Percentiles rank a stretch among this genome's conserved stretches.
These are phyloP conservation scores for Exophiala calicioides DNA, from an alignment of 2,329 filamentous ascomycete genomes.

Conservation along the genomic window DNA sequence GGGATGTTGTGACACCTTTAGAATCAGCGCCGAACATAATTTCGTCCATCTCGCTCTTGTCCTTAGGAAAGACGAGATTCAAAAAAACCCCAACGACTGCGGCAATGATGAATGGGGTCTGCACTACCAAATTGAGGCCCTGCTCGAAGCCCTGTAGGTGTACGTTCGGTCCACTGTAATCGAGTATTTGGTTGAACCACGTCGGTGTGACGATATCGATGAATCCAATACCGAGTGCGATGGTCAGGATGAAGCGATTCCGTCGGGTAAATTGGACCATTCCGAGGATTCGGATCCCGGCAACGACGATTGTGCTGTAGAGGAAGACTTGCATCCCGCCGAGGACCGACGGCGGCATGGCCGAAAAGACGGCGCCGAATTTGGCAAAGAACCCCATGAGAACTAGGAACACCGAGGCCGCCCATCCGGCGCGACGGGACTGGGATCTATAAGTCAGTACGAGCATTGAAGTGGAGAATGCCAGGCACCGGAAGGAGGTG, in stretches of 20 bases:
- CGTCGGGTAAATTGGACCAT: constrained; percentile 73
- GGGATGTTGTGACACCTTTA: constrained; percentile 2
- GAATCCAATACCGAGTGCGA: constrained; percentile 71
- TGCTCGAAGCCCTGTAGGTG: constrained; percentile 65
- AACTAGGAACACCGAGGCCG: constrained; percentile 73
- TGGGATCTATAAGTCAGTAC: constrained; percentile 20
- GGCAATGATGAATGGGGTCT: constrained; percentile 37
- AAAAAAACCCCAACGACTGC: constrained; percentile 35
- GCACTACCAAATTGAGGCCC: constrained; percentile 34
- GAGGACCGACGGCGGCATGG: constrained; percentile 68
- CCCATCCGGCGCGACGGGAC: constrained; percentile 77
- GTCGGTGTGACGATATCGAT: constrained; percentile 66
- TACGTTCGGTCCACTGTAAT: constrained; percentile 67
- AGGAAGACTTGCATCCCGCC: constrained; percentile 79
- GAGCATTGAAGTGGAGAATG: not conserved
- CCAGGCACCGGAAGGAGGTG: not conserved
- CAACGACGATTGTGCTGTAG: constrained; percentile 74
- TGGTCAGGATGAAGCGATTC: constrained; percentile 79
- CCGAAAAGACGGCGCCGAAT: constrained; percentile 75
- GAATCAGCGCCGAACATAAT: constrained; percentile 16
- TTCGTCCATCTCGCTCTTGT: constrained; percentile 22
- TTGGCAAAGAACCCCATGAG: constrained; percentile 82
- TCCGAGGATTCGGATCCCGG: constrained; percentile 73
- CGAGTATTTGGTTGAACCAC: constrained; percentile 73
- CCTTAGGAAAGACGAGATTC: constrained; percentile 30